These are phyloP conservation scores for Stephanodiscus minutulus DNA, from an alignment of 108 stramenopile genomes.

Conservation along the genomic window DNA sequence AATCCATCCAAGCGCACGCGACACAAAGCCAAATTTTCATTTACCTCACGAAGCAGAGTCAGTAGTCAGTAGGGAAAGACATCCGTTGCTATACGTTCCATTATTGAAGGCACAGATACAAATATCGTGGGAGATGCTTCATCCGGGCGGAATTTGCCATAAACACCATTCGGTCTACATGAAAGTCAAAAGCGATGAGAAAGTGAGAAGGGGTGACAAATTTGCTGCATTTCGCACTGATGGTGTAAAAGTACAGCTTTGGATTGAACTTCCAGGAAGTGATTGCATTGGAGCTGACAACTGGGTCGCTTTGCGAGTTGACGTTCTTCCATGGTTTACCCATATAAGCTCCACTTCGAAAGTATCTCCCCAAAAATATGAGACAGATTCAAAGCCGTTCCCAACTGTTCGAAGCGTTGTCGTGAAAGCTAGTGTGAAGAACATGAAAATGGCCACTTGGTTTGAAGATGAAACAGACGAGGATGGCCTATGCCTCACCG, in stretches of 20 bases:
- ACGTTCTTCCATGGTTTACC: constrained; percentile 59
- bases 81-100: constrained; percentile 49
- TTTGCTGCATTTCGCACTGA: constrained; percentile 50
- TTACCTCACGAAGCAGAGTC: constrained; percentile 37
- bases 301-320: constrained; percentile 55
- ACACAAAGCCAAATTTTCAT: constrained; percentile 1
- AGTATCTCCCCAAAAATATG: constrained; percentile 10
- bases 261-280: constrained; percentile 31
- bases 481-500: constrained; percentile 48
- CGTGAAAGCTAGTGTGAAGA: constrained; percentile 27
- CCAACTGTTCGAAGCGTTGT: constrained; percentile 35
- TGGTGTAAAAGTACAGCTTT: constrained; percentile 35
- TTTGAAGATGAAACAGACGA: constrained; percentile 33
- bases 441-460: constrained; percentile 49
- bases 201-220: constrained; percentile 27
- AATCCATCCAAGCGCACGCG: constrained; percentile 33
- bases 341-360: constrained; percentile 42
- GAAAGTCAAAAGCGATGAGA: background rate
- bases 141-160: background rate
- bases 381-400: constrained; percentile 20
- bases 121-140: constrained; percentile 44
- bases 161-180: constrained; percentile 45
- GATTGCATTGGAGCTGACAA: constrained; percentile 22
- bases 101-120: constrained; percentile 23
- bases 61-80: constrained; percentile 19